A percentile compares a stretch with the other conserved stretches of the same genome.
These are phyloP conservation scores for Botrytis fragariae DNA, from an alignment of 2,329 filamentous ascomycete genomes.

Conservation along the genomic window DNA sequence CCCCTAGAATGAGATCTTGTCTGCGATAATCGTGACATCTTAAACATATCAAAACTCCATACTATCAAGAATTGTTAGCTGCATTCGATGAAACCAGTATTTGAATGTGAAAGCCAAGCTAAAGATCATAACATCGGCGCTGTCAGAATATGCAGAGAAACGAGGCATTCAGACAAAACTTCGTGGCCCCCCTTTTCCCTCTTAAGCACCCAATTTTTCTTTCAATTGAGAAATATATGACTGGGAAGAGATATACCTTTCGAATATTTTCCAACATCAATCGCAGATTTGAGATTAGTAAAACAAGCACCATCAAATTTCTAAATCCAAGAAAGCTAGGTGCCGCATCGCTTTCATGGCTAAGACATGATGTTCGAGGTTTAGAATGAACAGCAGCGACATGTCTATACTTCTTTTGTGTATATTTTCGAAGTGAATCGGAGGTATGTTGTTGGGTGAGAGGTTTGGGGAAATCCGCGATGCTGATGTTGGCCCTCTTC, in stretches of 20 bases:
- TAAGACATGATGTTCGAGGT: slow-evolving; percentile 74
- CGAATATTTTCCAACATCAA: slow-evolving; percentile 83
- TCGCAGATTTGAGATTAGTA: slow-evolving; percentile 88
- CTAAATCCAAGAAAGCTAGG: slow-evolving; percentile 92
- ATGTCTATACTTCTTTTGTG: slow-evolving; percentile 79
- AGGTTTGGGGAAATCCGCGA: slow-evolving; percentile 30
- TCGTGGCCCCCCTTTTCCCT: too few relatives aligned
- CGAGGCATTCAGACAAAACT: background rate
- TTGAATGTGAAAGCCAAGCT: background rate
- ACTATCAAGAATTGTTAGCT: slow-evolving; percentile 46
- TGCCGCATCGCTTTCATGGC: slow-evolving; percentile 69
- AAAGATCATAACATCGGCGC: background rate
- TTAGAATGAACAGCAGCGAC: slow-evolving; percentile 80
- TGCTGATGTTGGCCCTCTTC: slow-evolving; percentile 11
- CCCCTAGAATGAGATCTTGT: slow-evolving; percentile 72
- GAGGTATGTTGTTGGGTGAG: slow-evolving; percentile 25
- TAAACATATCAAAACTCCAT: slow-evolving; percentile 91
- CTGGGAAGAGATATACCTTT: slow-evolving; percentile 8
- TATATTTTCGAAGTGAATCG: slow-evolving; percentile 21
- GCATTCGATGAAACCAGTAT: background rate
- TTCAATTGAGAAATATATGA: slow-evolving; percentile 4
- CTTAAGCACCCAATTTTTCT: background rate
- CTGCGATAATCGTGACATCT: slow-evolving; percentile 83
- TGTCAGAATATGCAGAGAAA: background rate
- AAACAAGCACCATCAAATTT: slow-evolving; percentile 92